These are phyloP conservation scores for Termitomyces titanicus DNA, from an alignment of 768 basidiomycete species.

Conservation along the genomic window DNA sequence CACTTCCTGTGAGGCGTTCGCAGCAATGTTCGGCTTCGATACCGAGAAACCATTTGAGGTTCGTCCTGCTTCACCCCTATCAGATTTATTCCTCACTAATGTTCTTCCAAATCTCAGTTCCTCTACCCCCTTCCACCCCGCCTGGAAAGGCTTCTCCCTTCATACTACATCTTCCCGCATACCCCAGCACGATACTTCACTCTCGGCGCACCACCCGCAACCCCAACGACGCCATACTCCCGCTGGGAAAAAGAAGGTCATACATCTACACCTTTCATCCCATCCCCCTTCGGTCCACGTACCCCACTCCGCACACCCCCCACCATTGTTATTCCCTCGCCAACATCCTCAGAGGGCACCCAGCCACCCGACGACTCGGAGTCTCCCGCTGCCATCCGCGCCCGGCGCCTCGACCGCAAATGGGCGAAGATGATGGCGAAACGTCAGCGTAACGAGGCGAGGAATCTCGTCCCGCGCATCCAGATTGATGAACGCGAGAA, in stretches of 20 bases:
- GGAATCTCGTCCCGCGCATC: not conserved
- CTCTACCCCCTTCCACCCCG: not conserved
- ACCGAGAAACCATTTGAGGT: not conserved
- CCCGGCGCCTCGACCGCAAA: not conserved
- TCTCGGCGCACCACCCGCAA: not conserved
- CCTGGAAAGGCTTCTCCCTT: not conserved
- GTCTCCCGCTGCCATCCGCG: not conserved
- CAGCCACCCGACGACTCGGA: not conserved
- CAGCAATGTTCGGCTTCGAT: not conserved
- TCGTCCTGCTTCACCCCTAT: not conserved
- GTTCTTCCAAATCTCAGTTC: not conserved
- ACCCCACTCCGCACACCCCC: not conserved
- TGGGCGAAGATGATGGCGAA: conserved; percentile 3
- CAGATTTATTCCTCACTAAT: not conserved
- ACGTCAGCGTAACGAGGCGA: not conserved
- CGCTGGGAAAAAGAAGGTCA: not conserved
- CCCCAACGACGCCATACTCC: not conserved
- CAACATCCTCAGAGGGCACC: conserved; percentile 4
- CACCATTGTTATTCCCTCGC: conserved; percentile 1
- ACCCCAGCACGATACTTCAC: not conserved
- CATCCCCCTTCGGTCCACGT: not conserved
- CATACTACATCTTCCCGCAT: not conserved
- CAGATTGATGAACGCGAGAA: not conserved
- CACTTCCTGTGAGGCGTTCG: not conserved
- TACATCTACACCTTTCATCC: not conserved